These are phyloP conservation scores for Mycogone perniciosa DNA, from an alignment of 2,329 filamentous ascomycete genomes.

Conservation along the genomic window DNA sequence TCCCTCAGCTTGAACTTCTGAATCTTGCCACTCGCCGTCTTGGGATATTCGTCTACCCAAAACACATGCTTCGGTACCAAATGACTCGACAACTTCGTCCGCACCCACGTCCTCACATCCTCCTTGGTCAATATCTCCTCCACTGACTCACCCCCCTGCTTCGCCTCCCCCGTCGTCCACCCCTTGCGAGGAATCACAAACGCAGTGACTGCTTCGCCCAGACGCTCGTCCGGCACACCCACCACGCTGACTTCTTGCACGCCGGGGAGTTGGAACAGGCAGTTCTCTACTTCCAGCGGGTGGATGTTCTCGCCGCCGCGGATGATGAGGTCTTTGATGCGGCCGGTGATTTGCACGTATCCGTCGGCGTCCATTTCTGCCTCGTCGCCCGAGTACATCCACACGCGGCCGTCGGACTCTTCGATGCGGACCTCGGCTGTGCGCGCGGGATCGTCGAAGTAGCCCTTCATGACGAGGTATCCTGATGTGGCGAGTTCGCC, in stretches of 20 bases:
- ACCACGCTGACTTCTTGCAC: conserved; percentile 76
- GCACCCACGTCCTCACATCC: conserved; percentile 66
- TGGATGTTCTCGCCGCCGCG: conserved; percentile 94
- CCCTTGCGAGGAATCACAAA: conserved; percentile 58
- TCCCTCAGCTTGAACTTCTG: conserved; percentile 86
- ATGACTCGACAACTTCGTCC: conserved; percentile 60
- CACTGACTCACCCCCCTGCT: conserved; percentile 20
- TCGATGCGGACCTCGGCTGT: conserved; percentile 59
- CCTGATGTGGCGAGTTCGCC: conserved; percentile 81
- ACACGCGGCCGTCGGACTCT: conserved; percentile 45
- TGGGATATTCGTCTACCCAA: conserved; percentile 77
- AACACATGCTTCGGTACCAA: conserved; percentile 89
- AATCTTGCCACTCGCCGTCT: conserved; percentile 95
- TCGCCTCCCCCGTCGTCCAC: conserved; percentile 21
- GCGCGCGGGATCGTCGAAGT: conserved; percentile 67
- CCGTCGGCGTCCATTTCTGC: conserved; percentile 76
- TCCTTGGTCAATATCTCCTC: conserved; percentile 42
- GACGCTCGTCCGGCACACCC: conserved; percentile 71
- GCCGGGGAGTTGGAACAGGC: conserved; percentile 63
- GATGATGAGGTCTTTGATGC: conserved; percentile 95
- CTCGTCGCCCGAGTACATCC: conserved; percentile 94
- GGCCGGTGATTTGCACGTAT: conserved; percentile 80
- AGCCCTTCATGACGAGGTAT: conserved; percentile 86
- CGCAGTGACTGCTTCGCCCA: conserved; percentile 81
- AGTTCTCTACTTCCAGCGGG: conserved; percentile 88